Percentiles rank a stretch among this genome's conserved stretches.
Evolutionary conservation across 768 basidiomycete genomes (phyloP).

Genomic region (Leccinum pellstonianum): DNA sequence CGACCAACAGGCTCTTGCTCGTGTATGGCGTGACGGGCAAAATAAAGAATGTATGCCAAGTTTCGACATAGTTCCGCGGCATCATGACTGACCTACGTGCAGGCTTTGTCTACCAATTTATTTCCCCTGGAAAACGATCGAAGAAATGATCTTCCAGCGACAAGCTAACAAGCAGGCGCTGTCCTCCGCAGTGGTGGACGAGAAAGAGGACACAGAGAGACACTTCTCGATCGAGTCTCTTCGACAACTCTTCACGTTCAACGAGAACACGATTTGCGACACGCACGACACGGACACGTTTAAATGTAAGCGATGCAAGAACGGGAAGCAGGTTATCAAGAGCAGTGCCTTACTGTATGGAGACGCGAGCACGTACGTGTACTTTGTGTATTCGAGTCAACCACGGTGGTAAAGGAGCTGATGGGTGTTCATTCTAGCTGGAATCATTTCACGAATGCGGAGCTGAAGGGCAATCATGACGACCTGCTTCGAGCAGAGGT

Average conservation of each 20-base stretch:
- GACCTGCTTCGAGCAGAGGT: slow-evolving; percentile 91
- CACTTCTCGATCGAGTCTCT: slow-evolving; percentile 92
- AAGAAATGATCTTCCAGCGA: slow-evolving; percentile 98
- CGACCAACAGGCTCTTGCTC: slow-evolving; percentile 96
- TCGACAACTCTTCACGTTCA: slow-evolving; percentile 88
- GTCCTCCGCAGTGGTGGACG: slow-evolving; percentile 97
- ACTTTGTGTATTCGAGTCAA: not conserved
- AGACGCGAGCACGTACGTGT: slow-evolving; percentile 94
- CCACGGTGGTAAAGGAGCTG: not conserved
- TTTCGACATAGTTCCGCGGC: not conserved
- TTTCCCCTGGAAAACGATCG: slow-evolving; percentile 90
- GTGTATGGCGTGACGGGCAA: slow-evolving; percentile 99
- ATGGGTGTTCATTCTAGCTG: slow-evolving; percentile 53
- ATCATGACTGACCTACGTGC: not conserved
- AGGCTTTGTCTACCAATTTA: slow-evolving; percentile 99
- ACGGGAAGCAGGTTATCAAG: slow-evolving; percentile 82
- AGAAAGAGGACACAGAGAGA: slow-evolving; percentile 91
- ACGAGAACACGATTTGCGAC: slow-evolving; percentile 82
- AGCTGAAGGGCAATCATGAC: slow-evolving; percentile 90
- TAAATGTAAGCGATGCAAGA: slow-evolving; percentile 90
- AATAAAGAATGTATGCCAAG: slow-evolving; percentile 91
- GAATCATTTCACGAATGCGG: slow-evolving; percentile 94
- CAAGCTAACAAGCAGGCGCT: slow-evolving; percentile 96
- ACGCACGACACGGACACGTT: slow-evolving; percentile 87
- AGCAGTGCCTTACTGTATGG: slow-evolving; percentile 88